Base-by-base conservation (phyloP, 1,284 basidiomycete species). In the Pseudozyma sp. region DNA sequence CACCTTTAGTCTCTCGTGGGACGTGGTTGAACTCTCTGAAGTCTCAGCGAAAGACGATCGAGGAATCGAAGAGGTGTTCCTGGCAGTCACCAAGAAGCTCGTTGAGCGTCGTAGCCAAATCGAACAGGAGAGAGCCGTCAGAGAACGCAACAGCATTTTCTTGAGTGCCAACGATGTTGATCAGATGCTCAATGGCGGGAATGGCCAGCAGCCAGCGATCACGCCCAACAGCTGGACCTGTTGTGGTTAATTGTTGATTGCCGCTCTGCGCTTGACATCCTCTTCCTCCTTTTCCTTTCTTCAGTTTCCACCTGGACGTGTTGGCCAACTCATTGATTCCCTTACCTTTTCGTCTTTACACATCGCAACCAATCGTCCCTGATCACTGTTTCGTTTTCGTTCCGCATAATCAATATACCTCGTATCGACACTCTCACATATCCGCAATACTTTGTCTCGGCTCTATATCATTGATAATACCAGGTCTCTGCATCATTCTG, bases 21-120 rank as follows among this genome's bases (percentile, higher is more conserved):
- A 70, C 12, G 47, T 56, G 1, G 61, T 82, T 31, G 73, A 79
- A 43, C 45, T 82, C 7, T 70, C 69, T 40, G 80, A 82, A 54
- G 80, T 82, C 2, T 65, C 61, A 5, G 68, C 80, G 10, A 81
- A 82, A 52, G 77, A 77, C 44, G 75, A 78, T 38, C 39, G 56
- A 0, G 67, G 69, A 3, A 70, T 72, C 40, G 76, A 77, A 45
- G 67, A 76, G 35, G 77, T 81, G 14, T 82, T 82, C 31, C 35
- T 79, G 10, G 58, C 69, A 1, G 62, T 82, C 13, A 77, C 80
- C 35, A 67, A 71, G 56, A 71, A 76, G 49, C 51, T 82, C 7
- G 80, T 82, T 1, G 74, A 79, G 44, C 39, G 74, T 8, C 42
- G 64, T 19, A 59, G 44, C 13, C 62, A 74, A 47, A 78, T 78